Evolutionary conservation across 23 red algal species (phyloP).

Genomic region (Gracilaria caudata): DNA sequence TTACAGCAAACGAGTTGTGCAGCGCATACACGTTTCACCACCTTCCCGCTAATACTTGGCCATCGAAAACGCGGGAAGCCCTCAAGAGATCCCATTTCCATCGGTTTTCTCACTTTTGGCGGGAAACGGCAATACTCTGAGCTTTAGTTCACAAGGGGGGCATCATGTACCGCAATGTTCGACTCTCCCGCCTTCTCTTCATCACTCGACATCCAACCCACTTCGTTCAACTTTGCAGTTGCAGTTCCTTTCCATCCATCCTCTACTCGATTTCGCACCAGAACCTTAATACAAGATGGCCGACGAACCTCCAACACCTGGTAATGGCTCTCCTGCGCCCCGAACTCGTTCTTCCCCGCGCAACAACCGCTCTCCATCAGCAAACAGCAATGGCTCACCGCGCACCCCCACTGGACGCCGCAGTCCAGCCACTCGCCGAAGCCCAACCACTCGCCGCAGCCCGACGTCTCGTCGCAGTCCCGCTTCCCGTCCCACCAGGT

Average conservation of each 20-base stretch:
- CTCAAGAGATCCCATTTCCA: not conserved
- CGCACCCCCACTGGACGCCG: not conserved
- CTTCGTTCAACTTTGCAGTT: not conserved
- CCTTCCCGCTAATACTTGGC: not conserved
- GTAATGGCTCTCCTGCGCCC: conserved; percentile 2
- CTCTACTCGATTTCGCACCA: not conserved
- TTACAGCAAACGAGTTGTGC: too few species aligned
- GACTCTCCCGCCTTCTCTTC: not conserved
- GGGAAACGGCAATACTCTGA: not conserved
- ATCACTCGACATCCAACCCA: not conserved
- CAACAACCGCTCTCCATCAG: not conserved
- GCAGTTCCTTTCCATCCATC: not conserved
- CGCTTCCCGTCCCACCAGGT: not conserved
- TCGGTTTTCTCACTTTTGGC: not conserved
- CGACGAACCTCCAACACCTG: not conserved
- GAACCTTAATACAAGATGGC: not conserved
- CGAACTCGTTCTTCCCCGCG: not conserved
- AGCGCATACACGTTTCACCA: not conserved
- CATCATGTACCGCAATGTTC: not conserved
- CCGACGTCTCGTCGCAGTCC: not conserved
- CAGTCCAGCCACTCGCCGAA: not conserved
- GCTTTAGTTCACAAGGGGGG: too few species aligned
- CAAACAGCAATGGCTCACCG: conserved; percentile 2
- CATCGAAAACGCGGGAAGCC: not conserved
- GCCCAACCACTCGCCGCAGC: not conserved